A percentile compares a stretch with the other conserved stretches of the same genome.
phyloP scores from a whole-genome alignment of 441 rosid species.

The Kokia cookei region DNA sequence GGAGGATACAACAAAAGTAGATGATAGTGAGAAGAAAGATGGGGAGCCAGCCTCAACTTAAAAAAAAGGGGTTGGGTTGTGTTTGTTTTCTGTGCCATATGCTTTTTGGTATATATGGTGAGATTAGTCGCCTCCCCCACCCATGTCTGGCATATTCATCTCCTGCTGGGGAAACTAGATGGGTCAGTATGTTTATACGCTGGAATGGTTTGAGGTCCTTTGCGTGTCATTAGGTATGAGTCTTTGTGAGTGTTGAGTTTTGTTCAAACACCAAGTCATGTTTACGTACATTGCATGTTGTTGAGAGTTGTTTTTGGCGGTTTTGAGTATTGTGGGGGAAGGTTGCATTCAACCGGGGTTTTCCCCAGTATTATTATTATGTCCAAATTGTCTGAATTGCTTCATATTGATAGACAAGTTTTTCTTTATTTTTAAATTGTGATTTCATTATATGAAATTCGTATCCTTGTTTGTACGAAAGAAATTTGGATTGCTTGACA shows the following conservation, averaged over 20 bases:
- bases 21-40: slow-evolving; percentile 33
- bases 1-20: slow-evolving; percentile 22
- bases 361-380: not conserved
- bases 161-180: slow-evolving; percentile 12
- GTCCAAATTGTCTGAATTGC: not conserved
- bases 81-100: slow-evolving; percentile 1
- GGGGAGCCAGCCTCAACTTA: slow-evolving; percentile 40
- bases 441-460: not conserved
- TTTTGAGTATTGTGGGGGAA: slow-evolving; percentile 8
- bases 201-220: slow-evolving; percentile 25
- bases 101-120: slow-evolving; percentile 12
- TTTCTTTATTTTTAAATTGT: not conserved
- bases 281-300: slow-evolving; percentile 17
- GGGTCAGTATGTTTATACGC: slow-evolving; percentile 14
- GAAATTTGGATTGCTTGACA: not conserved
- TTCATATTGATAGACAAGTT: not conserved
- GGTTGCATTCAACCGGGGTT: slow-evolving; percentile 3
- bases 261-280: slow-evolving; percentile 19
- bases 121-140: slow-evolving; percentile 5
- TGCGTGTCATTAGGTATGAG: slow-evolving; percentile 20
- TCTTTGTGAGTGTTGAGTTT: slow-evolving; percentile 13
- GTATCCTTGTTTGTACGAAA: not conserved
- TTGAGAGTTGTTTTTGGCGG: slow-evolving; percentile 23
- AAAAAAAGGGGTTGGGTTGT: slow-evolving; percentile 10
- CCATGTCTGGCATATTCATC: slow-evolving; percentile 14